Conservation (phyloP, 2,329 filamentous ascomycete genomes). For the Pleochaeta shiraiana region DNA sequence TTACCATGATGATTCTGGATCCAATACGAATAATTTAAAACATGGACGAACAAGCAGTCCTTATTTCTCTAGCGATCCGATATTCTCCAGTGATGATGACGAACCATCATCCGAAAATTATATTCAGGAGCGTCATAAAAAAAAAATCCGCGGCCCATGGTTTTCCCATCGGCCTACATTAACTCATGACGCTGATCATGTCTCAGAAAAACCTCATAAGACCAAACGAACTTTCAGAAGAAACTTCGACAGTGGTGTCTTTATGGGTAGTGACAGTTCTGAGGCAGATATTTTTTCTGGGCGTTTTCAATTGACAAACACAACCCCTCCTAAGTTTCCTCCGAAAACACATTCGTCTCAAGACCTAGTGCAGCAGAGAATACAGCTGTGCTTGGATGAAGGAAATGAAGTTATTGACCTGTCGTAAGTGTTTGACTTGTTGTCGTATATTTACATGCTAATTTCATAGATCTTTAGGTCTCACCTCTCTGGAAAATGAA, state of each 20-base stretch:
- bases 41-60: conserved; percentile 19
- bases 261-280: conserved; percentile 37
- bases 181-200: conserved; percentile 6
- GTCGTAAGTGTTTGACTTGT: conserved; percentile 25
- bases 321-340: not conserved
- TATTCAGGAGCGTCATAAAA: conserved; percentile 33
- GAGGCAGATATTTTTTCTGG: conserved; percentile 17
- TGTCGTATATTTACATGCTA: too few species aligned
- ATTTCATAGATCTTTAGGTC: conserved; percentile 12
- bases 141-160: conserved; percentile 43
- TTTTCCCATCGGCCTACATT: conserved; percentile 33
- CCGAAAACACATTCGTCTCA: conserved; percentile 19
- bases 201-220: conserved; percentile 9
- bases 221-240: conserved; percentile 31
- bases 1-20: conserved; percentile 9
- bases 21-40: conserved; percentile 17
- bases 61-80: conserved; percentile 42
- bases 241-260: conserved; percentile 47
- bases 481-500: conserved; percentile 32
- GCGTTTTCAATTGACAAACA: not conserved
- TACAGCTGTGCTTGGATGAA: conserved; percentile 32
- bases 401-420: conserved; percentile 39
- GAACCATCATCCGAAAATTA: conserved; percentile 46
- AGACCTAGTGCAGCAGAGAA: conserved; percentile 23
- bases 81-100: conserved; percentile 51